These are phyloP conservation scores for Gypsophila paniculata DNA, from an alignment of 179 eudicot genomes.

Conservation along the genomic window DNA sequence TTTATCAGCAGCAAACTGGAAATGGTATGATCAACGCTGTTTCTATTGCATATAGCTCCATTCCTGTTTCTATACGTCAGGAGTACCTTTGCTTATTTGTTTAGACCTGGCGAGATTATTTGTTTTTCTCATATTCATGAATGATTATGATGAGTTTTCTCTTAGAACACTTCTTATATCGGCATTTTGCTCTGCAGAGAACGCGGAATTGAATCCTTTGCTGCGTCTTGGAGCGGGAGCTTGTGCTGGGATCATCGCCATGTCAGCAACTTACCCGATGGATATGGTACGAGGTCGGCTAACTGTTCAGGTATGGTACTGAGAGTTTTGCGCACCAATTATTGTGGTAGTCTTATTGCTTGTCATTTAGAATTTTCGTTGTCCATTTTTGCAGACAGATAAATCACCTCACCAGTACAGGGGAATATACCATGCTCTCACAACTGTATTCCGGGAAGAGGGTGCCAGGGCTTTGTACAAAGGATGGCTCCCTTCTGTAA, in stretches of 20 bases:
- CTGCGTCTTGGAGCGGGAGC: slow-evolving; percentile 95
- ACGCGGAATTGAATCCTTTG: slow-evolving; percentile 82
- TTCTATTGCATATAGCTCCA: slow-evolving; percentile 20
- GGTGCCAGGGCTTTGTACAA: slow-evolving; percentile 90
- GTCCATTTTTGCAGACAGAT: slow-evolving; percentile 55
- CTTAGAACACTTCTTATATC: not conserved
- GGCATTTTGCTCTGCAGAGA: slow-evolving; percentile 42
- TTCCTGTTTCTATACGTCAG: slow-evolving; percentile 11
- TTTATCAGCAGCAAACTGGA: slow-evolving; percentile 71
- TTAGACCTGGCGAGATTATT: not conserved
- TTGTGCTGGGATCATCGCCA: slow-evolving; percentile 95
- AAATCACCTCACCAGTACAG: slow-evolving; percentile 82
- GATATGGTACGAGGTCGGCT: slow-evolving; percentile 93
- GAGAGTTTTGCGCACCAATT: not conserved
- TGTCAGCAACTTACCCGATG: slow-evolving; percentile 96
- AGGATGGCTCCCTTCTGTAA: slow-evolving; percentile 98
- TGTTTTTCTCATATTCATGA: not conserved
- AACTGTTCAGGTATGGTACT: slow-evolving; percentile 73
- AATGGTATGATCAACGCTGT: slow-evolving; percentile 58
- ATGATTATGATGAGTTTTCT: not conserved
- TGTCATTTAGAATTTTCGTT: not conserved
- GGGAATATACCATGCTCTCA: slow-evolving; percentile 89
- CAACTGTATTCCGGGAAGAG: slow-evolving; percentile 77
- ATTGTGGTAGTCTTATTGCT: not conserved
- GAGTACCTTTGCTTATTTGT: not conserved